phyloP scores from a whole-genome alignment of 306 rosid species.

The Corylus heterophylla region DNA sequence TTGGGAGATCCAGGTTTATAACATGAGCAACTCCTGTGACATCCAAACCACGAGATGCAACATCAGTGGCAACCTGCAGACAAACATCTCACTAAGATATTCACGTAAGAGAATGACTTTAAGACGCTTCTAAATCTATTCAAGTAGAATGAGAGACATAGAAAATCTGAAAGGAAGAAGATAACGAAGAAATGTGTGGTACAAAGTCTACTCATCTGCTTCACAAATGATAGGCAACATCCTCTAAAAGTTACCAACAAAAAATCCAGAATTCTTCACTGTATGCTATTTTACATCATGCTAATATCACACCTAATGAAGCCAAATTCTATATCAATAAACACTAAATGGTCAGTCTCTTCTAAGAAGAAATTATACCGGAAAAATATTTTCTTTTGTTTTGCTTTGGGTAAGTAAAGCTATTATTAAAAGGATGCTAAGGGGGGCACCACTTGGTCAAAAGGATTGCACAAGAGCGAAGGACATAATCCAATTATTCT shows the following conservation, averaged over 20 bases:
- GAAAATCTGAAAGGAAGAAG: not conserved
- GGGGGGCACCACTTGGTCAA: not conserved
- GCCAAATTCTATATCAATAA: not conserved
- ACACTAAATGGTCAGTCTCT: not conserved
- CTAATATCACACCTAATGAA: not conserved
- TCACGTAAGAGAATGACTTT: not conserved
- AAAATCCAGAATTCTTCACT: not conserved
- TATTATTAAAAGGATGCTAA: not conserved
- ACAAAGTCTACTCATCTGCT: not conserved
- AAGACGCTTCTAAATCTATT: not conserved
- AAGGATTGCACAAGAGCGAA: not conserved
- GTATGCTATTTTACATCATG: not conserved
- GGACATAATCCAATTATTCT: not conserved
- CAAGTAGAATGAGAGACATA: slow-evolving; percentile 5
- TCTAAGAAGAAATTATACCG: not conserved
- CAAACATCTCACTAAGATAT: slow-evolving; percentile 20
- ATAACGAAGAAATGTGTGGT: not conserved
- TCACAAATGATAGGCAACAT: not conserved
- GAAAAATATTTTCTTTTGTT: not conserved
- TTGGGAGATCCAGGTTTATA: slow-evolving; percentile 88
- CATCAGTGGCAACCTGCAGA: slow-evolving; percentile 86
- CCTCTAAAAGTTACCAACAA: not conserved
- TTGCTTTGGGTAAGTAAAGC: not conserved
- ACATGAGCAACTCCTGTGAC: slow-evolving; percentile 91
- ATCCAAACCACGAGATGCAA: slow-evolving; percentile 92